Evolutionary conservation across 2,329 filamentous ascomycete genomes (phyloP), one percentile per base, ranked within the genome.

Genomic region (Apiospora sp.): DNA sequence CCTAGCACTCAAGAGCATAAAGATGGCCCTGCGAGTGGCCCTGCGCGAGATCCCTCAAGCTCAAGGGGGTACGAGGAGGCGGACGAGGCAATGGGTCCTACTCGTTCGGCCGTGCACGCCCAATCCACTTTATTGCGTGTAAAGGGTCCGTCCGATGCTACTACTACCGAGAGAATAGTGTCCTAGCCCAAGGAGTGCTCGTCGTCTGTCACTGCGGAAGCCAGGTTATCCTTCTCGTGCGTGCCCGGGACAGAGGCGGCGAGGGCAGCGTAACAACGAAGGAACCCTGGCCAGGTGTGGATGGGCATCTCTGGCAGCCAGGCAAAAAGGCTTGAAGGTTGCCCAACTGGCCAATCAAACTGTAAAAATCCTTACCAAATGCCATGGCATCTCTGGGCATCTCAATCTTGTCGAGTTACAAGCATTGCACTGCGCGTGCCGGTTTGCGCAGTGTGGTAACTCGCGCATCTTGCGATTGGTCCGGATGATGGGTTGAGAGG

Each of bases 81-180:
- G 48, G 49, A 49, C 19, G 22, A 34, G 48, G 67, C 67, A 49
- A 46, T 27, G 67, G 67, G 43, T 49, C 67, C 37, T 30, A 44
- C 67, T 34, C 67, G 44, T 69, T 49, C 67, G 58, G 34, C 58
- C 58, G 58, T 64, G 58, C 58, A 64, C 58, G 4, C 22, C 6
- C 58, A 64, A 7, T 14, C 58, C 58, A 64, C 58, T 64, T 64
- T 64, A 64, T 64, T 64, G 58, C 58, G 34, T 64, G 58, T 64
- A 64, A 41, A 64, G 58, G 58, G 58, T 24, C 58, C 58, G 58
- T 64, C 58, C 58, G 58, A 64, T 64, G 58, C 58, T 41, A 64
- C 58, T 61, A 16, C 34, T 37, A 64, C 58, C 19, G 34, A 64
- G 58, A n/a, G 34, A 6, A 41, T 12, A 41, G 19, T 13, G 58